Conservation (phyloP, 2,329 filamentous ascomycete species). For the Pyrenophora teres region DNA sequence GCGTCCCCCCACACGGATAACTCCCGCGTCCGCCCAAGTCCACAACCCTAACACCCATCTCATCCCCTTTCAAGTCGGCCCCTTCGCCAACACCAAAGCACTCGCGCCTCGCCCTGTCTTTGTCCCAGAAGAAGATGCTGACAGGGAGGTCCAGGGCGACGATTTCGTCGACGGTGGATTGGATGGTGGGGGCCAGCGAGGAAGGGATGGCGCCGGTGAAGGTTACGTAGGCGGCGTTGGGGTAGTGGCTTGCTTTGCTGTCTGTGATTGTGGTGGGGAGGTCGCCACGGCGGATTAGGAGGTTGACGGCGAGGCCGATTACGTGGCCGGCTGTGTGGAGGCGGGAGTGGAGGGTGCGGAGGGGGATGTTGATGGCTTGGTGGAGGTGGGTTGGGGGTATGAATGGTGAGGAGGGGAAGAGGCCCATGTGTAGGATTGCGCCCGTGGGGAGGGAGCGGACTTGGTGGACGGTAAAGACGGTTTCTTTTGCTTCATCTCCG, state of each 20-base stretch:
- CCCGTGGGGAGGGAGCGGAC: slow-evolving; percentile 59
- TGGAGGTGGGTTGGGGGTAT: slow-evolving; percentile 43
- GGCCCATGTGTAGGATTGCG: slow-evolving; percentile 69
- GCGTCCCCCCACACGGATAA: slow-evolving; percentile 77
- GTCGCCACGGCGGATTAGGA: slow-evolving; percentile 56
- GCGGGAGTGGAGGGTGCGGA: slow-evolving; percentile 67
- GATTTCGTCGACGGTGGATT: slow-evolving; percentile 64
- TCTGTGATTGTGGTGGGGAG: slow-evolving; percentile 59
- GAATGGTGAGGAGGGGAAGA: slow-evolving; percentile 49
- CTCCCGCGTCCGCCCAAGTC: slow-evolving; percentile 69
- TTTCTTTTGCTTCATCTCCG: neutral
- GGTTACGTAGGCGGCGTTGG: slow-evolving; percentile 68
- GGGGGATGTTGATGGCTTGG: slow-evolving; percentile 65
- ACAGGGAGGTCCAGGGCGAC: slow-evolving; percentile 49
- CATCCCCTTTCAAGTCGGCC: slow-evolving; percentile 37
- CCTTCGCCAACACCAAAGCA: slow-evolving; percentile 48
- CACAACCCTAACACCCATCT: slow-evolving; percentile 62
- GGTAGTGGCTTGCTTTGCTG: slow-evolving; percentile 73
- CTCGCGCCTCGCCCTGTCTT: slow-evolving; percentile 59
- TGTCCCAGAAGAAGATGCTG: slow-evolving; percentile 70
- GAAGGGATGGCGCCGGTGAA: slow-evolving; percentile 69
- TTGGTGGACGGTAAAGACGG: slow-evolving; percentile 58
- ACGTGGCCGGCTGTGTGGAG: slow-evolving; percentile 77
- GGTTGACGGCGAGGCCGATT: slow-evolving; percentile 68
- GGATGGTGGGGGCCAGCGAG: slow-evolving; percentile 56